phyloP scores from a whole-genome alignment of 306 rosid species.

The Prunus mira region DNA sequence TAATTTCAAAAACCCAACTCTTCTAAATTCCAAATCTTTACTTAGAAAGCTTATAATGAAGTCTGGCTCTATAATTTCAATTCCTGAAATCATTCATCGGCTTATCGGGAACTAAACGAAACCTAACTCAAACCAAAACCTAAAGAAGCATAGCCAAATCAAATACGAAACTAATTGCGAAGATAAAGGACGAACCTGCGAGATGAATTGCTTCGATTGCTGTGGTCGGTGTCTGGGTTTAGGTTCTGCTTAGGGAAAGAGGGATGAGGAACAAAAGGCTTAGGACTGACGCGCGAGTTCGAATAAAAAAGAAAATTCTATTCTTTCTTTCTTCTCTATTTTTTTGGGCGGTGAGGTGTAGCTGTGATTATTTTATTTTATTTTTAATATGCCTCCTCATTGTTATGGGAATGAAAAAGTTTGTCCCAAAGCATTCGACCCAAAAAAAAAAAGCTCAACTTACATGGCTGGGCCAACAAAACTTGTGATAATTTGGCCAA shows the following conservation, averaged over 20 bases:
- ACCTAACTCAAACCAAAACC: not conserved
- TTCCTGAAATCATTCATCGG: not conserved
- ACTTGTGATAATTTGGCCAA: not conserved
- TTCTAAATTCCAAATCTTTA: not conserved
- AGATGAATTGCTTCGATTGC: not conserved
- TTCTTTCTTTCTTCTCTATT: no score
- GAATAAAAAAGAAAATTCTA: not conserved
- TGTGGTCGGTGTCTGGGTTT: not conserved
- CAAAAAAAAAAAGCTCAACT: no score
- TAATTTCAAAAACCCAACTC: not conserved
- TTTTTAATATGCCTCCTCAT: no score
- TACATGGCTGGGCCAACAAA: not conserved
- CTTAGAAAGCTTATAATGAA: not conserved
- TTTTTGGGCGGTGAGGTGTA: not conserved
- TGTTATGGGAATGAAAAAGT: no score
- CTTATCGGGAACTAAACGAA: not conserved
- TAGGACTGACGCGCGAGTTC: constrained; percentile 1
- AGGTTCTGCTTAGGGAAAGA: not conserved
- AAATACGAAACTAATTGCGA: not conserved
- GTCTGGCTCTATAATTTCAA: not conserved
- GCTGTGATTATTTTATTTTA: no score
- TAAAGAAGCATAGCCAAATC: not conserved
- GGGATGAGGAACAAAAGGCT: not conserved
- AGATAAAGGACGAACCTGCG: constrained; percentile 2
- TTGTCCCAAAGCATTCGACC: no score